Evolutionary conservation across 1,284 basidiomycete species (phyloP), one percentile per base, ranked within the genome.

Genomic region (Athelia sp.): DNA sequence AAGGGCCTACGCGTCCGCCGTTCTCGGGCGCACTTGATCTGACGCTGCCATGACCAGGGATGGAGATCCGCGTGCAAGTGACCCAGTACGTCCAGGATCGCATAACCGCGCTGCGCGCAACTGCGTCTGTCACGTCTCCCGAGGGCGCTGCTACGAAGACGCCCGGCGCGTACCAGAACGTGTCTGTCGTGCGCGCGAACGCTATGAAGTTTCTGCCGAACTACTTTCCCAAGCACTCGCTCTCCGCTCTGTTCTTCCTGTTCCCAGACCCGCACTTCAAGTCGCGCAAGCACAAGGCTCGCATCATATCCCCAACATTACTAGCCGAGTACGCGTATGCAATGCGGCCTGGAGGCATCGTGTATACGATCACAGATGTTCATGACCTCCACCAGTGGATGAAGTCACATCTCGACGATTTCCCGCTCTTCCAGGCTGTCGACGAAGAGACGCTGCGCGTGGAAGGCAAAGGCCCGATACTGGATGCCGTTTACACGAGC

Each of bases 251-350:
- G 54, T 99, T 99, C 73, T 98, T 99, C 75, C 81, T 99, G 53
- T 99, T 98, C 69, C 97, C 97, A 29, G 97, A 99, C 69, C 97
- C 97, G 0, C 97, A 99, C 69, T 99, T 99, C 79, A 99, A 99
- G 69, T 79, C 82, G 17, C 85, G 95, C 58, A 99, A 99, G 68
- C 96, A 98, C 76, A 99, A 99, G 73, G 96, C 96, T 4, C 84
- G 97, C 57, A 98, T 98, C 63, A 94, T 98, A 61, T 97, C 94
- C 3, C 91, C 93, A 2, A 95, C 95, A 1, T 78, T 99, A 23
- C 79, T 99, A 24, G 93, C 96, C 67, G 74, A 88, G 75, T 99
- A 99, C 61, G 97, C 97, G 1, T 98, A 92, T 63, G 87, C 93
- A 19, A 79, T 99, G 21, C 80, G 83, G 23, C 90, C 92, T 0